Evolutionary conservation across 2,329 filamentous ascomycete species (phyloP), one percentile per base, ranked within the genome.

Genomic region (Tolypocladium ophioglossoides): DNA sequence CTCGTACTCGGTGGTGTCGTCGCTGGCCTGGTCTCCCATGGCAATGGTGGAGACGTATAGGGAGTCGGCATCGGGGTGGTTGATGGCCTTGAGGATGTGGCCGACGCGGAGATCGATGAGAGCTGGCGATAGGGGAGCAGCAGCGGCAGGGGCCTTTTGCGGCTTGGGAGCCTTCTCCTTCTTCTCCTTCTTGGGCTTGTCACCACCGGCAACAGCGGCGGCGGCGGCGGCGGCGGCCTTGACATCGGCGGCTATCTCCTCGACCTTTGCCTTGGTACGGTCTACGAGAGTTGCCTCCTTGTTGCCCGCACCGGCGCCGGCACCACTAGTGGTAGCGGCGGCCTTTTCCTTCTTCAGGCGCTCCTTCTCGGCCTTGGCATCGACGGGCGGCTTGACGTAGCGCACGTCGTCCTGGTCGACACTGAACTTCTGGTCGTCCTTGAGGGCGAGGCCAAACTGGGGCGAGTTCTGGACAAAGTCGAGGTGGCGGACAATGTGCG

Each of bases 21-120:
- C 89, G 58, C 89, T 89, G 7, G 89, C 79, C 56, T 86, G 78
- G 72, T 99, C 94, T 60, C 94, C 94, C 75, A 92, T 91, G 59
- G 91, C 90, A 66, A 99, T 95, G 53, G 91, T 97, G 58, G 89
- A 95, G 57, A 99, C 94, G 73, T 85, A 99, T 52, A 99, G 82
- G 14, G 89, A 95, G 76, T 99, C 94, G 60, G 94, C 94, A 65
- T 99, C 95, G 53, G 94, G 94, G 77, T 99, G 94, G 71, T 91
- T 87, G 73, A 94, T 82, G 52, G 91, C 91, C 74, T 96, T 95
- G 66, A 99, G 85, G 64, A 99, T 96, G 77, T 97, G 94, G 57
- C 94, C 94, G 57, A 99, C 92, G 59, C 94, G 86, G 52, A 99
- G 85, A 70, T 99, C 94, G 68, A 99, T 96, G 57, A 96, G 82